A percentile compares a stretch with the other conserved stretches of the same genome.
phyloP scores from a whole-genome alignment of 441 rosid species.

The Pelargonium cotyledonis region DNA sequence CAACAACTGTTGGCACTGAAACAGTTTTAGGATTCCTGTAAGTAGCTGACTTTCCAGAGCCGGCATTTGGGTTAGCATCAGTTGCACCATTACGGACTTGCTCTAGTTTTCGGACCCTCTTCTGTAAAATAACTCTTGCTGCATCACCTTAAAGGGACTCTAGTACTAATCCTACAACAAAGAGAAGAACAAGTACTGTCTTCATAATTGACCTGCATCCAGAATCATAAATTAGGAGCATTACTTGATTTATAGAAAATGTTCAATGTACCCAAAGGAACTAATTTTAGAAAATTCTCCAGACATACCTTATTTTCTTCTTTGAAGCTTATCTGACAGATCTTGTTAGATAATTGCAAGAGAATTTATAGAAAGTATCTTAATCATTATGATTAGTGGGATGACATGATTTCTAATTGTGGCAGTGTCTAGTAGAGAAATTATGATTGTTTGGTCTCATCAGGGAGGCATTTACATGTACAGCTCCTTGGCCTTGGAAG shows the following conservation, averaged over 20 bases:
- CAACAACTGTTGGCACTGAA: not conserved
- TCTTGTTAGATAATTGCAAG: not conserved
- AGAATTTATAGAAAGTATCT: not conserved
- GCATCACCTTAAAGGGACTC: conserved; percentile 22
- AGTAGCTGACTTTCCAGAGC: conserved; percentile 1
- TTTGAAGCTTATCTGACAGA: not conserved
- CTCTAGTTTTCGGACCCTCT: not conserved
- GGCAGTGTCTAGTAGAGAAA: not conserved
- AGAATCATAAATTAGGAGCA: not conserved
- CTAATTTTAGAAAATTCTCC: not conserved
- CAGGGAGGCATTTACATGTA: not conserved
- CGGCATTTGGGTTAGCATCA: conserved; percentile 7
- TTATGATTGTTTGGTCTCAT: not conserved
- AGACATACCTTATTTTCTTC: not conserved
- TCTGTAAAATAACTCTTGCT: conserved; percentile 14
- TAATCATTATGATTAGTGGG: not conserved
- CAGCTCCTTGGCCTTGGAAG: not conserved
- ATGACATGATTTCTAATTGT: not conserved
- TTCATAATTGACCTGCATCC: conserved; percentile 21
- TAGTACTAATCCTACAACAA: conserved; percentile 18
- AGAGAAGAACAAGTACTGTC: conserved; percentile 12
- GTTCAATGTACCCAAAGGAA: no score
- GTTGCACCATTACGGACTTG: not conserved
- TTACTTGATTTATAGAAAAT: not conserved
- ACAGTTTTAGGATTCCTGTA: not conserved